Base-by-base conservation (phyloP, 169 alveolate genomes). In the Plasmodium yoelii region DNA sequence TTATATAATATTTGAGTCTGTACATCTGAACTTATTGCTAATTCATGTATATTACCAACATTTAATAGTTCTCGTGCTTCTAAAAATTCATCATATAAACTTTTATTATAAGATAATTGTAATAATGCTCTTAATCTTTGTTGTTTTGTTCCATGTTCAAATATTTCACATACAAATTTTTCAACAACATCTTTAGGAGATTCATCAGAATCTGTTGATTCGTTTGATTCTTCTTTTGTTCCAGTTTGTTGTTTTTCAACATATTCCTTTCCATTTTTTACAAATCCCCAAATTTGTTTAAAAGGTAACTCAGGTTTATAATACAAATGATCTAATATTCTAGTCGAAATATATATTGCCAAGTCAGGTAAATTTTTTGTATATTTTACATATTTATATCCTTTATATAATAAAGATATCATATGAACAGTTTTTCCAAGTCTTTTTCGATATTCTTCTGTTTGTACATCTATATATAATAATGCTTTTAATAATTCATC, bases 1-100 rank as follows among this genome's bases (percentile, higher is more conserved):
- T 98, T 98, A 93, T 96, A 97, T 75, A 98, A 91, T 44, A 98
- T 97, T 95, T 98, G 99, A 71, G 98, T 96, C 19, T 93, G 90
- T 47, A 96, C 95, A 64, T 97, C 99, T 51, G 97, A 92, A 88
- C 94, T 97, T 49, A 93, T 80, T 19, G 97, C 98, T 93, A 96
- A 88, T 84, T 96, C 98, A 53, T 95, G 97, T 22, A 96, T 93
- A 73, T 96, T 96, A 28, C 97, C 94, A 10, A 96, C 94, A 73
- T 93, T 95, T 73, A 96, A 92, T 80, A 96, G 87, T 77, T 95
- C 98, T 59, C 94, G 91, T 13, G 98, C 99, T 70, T 94, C 97
- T 87, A 94, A 93, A 92, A 94, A 97, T 87, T 94, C 94, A 69
- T 96, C 98, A 73, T 96, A 97, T 60, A 97, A 91, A 15, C 97